Percentiles rank a stretch among this genome's conserved stretches.
Conservation (phyloP, 176 grass and related monocot species). For the Elaeis guineensis region DNA sequence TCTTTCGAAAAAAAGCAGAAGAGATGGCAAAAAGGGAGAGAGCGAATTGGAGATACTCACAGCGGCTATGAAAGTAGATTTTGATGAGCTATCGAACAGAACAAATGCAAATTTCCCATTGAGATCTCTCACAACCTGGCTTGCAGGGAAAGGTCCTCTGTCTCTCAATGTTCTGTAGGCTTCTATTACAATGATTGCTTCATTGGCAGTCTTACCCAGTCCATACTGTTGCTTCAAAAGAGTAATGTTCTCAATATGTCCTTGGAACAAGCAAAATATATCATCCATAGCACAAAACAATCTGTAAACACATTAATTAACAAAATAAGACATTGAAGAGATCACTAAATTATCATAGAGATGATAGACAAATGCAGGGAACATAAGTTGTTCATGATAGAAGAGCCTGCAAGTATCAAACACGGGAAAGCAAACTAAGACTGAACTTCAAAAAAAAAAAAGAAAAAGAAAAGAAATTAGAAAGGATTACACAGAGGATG, state of each 20-base stretch:
- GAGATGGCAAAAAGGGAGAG: neutral
- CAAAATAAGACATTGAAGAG: no score
- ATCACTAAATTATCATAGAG: no score
- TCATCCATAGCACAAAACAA: conserved; percentile 71
- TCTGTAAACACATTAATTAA: conserved; percentile 26
- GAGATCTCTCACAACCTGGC: conserved; percentile 92
- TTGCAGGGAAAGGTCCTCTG: conserved; percentile 69
- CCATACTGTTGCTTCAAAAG: conserved; percentile 89
- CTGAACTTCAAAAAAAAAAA: no score
- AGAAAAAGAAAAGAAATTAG: no score
- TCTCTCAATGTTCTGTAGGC: conserved; percentile 87
- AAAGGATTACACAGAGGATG: no score
- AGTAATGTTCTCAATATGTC: conserved; percentile 74
- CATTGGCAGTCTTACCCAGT: conserved; percentile 63
- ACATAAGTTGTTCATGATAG: no score
- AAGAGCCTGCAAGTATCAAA: no score
- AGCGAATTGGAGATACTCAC: conserved; percentile 38
- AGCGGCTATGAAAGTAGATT: conserved; percentile 69
- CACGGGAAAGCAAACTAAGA: no score
- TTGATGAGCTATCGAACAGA: conserved; percentile 67
- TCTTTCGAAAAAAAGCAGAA: no score
- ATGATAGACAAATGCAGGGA: no score
- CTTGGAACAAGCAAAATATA: conserved; percentile 88
- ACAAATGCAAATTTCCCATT: conserved; percentile 68
- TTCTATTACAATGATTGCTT: conserved; percentile 78